Percentiles rank a stretch among this genome's conserved stretches.
These are phyloP conservation scores for Vitis rotundifolia DNA, from an alignment of 164 flowering plant genomes.

Conservation along the genomic window DNA sequence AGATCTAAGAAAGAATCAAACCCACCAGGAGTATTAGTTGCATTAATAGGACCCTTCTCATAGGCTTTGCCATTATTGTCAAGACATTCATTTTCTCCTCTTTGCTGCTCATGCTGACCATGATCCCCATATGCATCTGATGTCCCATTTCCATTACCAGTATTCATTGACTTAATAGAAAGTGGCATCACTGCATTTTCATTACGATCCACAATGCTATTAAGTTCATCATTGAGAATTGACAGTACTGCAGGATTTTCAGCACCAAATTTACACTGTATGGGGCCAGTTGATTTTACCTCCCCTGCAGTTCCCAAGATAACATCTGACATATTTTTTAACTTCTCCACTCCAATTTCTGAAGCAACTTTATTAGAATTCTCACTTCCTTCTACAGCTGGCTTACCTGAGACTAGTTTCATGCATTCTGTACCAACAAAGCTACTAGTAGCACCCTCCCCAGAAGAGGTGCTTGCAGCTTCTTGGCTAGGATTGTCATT, in stretches of 20 bases:
- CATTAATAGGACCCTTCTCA: constrained; percentile 71
- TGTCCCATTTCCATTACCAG: constrained; percentile 17
- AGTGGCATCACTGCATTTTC: constrained; percentile 13
- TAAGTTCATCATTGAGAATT: constrained; percentile 11
- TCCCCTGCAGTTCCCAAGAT: constrained; percentile 20
- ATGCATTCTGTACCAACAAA: constrained; percentile 19
- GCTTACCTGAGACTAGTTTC: constrained; percentile 19
- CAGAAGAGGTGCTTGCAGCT: constrained; percentile 33
- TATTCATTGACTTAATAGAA: constrained; percentile 11
- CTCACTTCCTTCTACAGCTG: constrained; percentile 14
- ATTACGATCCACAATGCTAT: constrained; percentile 7
- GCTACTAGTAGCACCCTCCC: constrained; percentile 35
- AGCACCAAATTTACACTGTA: constrained; percentile 15
- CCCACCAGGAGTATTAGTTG: constrained; percentile 61
- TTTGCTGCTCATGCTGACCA: constrained; percentile 17
- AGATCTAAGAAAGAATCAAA: constrained; percentile 80
- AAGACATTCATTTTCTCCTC: constrained; percentile 7
- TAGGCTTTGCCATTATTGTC: constrained; percentile 12
- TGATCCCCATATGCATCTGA: constrained; percentile 13
- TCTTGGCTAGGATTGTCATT: constrained; percentile 33
- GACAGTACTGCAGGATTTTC: constrained; percentile 16
- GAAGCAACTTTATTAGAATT: constrained; percentile 10
- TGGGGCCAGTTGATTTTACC: constrained; percentile 14
- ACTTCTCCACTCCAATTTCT: constrained; percentile 24
- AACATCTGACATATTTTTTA: constrained; percentile 19